Conservation (phyloP, 2,329 filamentous ascomycete species). For the Paraphoma sp. region DNA sequence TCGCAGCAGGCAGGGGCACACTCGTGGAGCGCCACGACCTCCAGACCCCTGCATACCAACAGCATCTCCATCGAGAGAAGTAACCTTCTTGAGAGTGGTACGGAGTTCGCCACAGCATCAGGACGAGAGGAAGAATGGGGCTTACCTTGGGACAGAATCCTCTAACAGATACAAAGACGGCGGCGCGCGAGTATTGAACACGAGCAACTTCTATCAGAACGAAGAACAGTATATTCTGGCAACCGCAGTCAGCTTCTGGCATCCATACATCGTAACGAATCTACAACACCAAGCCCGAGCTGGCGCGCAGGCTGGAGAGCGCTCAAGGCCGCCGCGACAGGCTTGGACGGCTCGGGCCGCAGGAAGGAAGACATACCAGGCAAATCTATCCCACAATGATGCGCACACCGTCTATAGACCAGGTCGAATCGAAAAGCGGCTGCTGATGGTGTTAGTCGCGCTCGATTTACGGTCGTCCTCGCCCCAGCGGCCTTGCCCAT, state of each 20-base stretch:
- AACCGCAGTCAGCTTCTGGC: slow-evolving; percentile 9
- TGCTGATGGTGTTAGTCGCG: slow-evolving; percentile 31
- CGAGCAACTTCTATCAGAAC: slow-evolving; percentile 41
- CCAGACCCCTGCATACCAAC: not conserved
- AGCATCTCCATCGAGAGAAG: not conserved
- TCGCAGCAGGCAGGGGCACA: not conserved
- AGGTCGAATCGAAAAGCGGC: slow-evolving; percentile 34
- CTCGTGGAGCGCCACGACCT: not conserved
- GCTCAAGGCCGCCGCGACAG: slow-evolving; percentile 1
- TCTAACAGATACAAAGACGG: slow-evolving; percentile 28
- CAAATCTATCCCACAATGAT: slow-evolving; percentile 34
- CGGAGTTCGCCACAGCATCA: not conserved
- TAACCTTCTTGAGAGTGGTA: not conserved
- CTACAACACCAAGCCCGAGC: slow-evolving; percentile 6
- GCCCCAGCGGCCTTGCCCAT: slow-evolving; percentile 11
- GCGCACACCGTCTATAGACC: slow-evolving; percentile 31
- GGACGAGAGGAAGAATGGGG: slow-evolving; percentile 6
- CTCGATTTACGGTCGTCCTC: slow-evolving; percentile 7
- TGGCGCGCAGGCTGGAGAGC: not conserved
- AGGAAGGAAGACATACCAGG: slow-evolving; percentile 28
- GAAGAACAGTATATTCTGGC: slow-evolving; percentile 33
- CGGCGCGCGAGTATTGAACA: slow-evolving; percentile 35
- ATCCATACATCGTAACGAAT: not conserved
- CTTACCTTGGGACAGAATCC: slow-evolving; percentile 41
- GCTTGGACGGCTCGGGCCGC: not conserved